phyloP scores from a whole-genome alignment of 2,329 filamentous ascomycete genomes.

The Cordyceps tenuipes region DNA sequence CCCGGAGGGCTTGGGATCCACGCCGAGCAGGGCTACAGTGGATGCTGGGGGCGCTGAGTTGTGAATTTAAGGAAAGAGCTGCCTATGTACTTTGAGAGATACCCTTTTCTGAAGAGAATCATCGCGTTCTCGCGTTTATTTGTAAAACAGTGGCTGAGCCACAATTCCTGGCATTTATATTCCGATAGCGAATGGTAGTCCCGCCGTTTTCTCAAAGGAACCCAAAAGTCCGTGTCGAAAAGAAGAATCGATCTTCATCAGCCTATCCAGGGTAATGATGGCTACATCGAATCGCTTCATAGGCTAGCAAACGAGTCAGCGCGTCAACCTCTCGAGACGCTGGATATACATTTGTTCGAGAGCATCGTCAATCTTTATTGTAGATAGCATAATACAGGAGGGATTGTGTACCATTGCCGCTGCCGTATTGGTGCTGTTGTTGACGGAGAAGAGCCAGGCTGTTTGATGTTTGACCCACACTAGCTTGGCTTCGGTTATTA shows the following conservation, averaged over 20 bases:
- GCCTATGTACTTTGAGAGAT: neutral
- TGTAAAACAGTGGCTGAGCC: too few species aligned
- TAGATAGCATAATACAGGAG: too few species aligned
- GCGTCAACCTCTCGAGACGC: too few species aligned
- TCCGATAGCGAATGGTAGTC: too few species aligned
- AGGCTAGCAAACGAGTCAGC: constrained; percentile 20
- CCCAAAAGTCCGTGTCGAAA: constrained; percentile 29
- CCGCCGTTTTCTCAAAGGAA: constrained; percentile 21
- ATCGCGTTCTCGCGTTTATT: neutral
- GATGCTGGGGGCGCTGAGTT: neutral
- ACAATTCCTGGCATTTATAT: neutral
- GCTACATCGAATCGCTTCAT: constrained; percentile 27
- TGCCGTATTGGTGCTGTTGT: neutral
- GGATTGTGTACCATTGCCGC: too few species aligned
- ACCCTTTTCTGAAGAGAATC: neutral
- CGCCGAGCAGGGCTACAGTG: constrained; percentile 16
- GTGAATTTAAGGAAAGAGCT: neutral
- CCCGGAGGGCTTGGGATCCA: constrained; percentile 28
- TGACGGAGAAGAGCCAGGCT: neutral
- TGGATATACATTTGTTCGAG: too few species aligned
- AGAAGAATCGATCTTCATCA: constrained; percentile 29
- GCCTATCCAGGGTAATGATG: constrained; percentile 24
- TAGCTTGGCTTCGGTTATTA: constrained; percentile 3
- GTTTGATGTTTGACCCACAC: constrained; percentile 13
- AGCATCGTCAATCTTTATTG: too few species aligned